Evolutionary conservation across 2,329 filamentous ascomycete species (phyloP).

Genomic region (Colletotrichum sp.): DNA sequence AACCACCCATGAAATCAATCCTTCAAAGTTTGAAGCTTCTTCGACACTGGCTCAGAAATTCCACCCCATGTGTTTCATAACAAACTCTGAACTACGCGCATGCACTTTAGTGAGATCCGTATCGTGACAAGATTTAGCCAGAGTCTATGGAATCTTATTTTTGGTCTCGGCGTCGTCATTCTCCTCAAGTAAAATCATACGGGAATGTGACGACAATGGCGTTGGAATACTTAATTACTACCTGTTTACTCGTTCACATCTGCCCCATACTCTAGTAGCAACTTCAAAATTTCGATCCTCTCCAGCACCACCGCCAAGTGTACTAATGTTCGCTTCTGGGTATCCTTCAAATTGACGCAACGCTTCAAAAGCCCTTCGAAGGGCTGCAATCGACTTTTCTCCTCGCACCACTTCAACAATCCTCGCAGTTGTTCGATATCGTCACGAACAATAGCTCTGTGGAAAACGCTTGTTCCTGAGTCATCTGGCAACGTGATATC

Average conservation of each 20-base stretch:
- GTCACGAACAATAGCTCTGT: background rate
- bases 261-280: background rate
- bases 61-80: background rate
- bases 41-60: background rate
- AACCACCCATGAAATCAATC: background rate
- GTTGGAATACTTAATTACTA: background rate
- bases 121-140: background rate
- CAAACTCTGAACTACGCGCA: background rate
- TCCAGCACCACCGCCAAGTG: background rate
- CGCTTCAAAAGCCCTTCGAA: background rate
- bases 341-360: background rate
- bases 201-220: background rate
- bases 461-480: background rate
- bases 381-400: background rate
- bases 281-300: background rate
- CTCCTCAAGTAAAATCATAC: accelerated
- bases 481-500: background rate
- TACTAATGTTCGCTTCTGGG: background rate
- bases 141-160: background rate
- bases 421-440: background rate
- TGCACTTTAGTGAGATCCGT: background rate
- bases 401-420: background rate
- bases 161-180: background rate
- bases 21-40: background rate
- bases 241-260: background rate